Evolutionary conservation across 2,329 filamentous ascomycete species (phyloP), one percentile per base, ranked within the genome.

Genomic region (Cytospora piceicola): DNA sequence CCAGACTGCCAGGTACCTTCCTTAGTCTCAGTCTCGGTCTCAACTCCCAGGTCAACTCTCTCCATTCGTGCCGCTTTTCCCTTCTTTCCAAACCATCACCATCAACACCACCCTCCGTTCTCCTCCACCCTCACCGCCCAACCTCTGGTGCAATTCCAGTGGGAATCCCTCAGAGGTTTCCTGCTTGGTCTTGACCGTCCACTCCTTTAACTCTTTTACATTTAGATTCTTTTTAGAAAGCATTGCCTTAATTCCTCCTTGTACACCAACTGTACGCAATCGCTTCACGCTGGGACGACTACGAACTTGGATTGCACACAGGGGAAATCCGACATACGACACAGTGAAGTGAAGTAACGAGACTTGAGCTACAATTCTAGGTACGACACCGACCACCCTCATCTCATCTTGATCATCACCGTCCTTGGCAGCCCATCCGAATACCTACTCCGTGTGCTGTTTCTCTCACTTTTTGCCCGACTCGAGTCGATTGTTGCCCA

Each of bases 101-200:
- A 71, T 74, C 72, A 71, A 71, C 72, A 69, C 68, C 70, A 72
- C 72, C 72, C 71, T 70, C 68, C 73, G 69, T 60, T 55, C 56
- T 53, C 62, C 64, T 42, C 58, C 67, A 39, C 51, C 61, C 36
- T 65, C 65, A 62, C 24, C 58, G 51, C 52, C 63, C 60, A 42
- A 54, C 53, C 73, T 72, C 73, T 86, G 84, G 84, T 80, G 77
- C 84, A 81, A 84, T 84, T 83, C 84, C 83, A 80, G 83, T 75
- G 75, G 82, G 81, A 79, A 75, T 79, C 80, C 79, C 80, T 71
- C 63, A 72, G 73, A 76, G 75, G 81, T 81, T 83, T 80, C 77
- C 79, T 77, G 52, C 83, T 87, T 65, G 85, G 84, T 83, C 77
- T 85, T 79, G 82, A 75, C 84, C 83, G 84, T 86, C 84, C 84